Evolutionary conservation across 345 rosid genomes (phyloP).

Genomic region (Eucalyptus virginea): DNA sequence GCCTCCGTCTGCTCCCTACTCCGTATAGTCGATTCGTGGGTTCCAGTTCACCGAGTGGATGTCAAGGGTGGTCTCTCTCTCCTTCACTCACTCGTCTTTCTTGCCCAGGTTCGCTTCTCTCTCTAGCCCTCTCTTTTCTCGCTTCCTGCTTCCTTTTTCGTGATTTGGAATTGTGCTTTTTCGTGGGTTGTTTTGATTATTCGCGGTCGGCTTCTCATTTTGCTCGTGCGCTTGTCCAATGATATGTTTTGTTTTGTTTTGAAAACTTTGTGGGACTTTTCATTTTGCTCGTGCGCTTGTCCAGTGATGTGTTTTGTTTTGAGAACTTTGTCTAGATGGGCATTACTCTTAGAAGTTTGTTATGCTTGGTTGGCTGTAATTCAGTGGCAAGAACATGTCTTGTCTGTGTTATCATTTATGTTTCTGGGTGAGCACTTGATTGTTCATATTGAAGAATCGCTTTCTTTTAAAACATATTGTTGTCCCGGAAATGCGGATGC

Average conservation of each 20-base stretch:
- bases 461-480: background rate
- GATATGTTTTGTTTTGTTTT: too few relatives aligned
- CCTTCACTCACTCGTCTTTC: constrained; percentile 42
- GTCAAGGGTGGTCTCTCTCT: constrained; percentile 44
- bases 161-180: background rate
- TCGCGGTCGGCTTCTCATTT: background rate
- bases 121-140: background rate
- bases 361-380: background rate
- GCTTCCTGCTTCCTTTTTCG: background rate
- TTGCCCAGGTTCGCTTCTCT: constrained; percentile 48
- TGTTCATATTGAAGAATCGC: background rate
- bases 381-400: background rate
- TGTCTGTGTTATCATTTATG: background rate
- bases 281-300: background rate
- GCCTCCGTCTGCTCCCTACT: background rate
- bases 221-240: too few relatives aligned
- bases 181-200: background rate
- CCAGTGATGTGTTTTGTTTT: background rate
- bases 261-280: background rate
- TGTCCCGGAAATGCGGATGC: background rate
- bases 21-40: background rate
- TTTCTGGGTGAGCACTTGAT: background rate
- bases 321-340: background rate
- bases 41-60: background rate
- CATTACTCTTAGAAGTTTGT: background rate